Base-by-base conservation (phyloP, 2,329 filamentous ascomycete genomes). In the Colletotrichum tanaceti region DNA sequence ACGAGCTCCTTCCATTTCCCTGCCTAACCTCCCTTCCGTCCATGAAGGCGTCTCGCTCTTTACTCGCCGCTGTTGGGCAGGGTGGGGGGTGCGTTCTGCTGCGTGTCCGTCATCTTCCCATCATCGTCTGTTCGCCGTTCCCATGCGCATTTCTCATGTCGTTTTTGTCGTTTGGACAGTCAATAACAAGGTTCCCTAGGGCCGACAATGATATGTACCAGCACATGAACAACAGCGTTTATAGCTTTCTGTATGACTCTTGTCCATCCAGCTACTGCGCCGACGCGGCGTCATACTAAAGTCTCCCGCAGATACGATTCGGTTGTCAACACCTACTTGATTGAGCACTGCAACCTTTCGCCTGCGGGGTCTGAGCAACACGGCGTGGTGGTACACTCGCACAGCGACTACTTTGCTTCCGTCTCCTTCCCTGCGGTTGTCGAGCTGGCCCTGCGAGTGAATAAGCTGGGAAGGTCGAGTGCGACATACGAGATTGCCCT, bases 131-230 rank as follows among this genome's bases (percentile, higher is more conserved):
- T 39, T 46, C 16, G 32, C 44, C 32, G 18, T 24, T 55, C 43
- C 22, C 39, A 54, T 54, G 22, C n/a, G 20, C 57, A 57, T 44
- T 14, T 35, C 68, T 68, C 58, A 65, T 63, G 4, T 57, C 22
- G 24, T 24, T 47, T 50, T 58, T 43, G 38, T 32, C 55, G 58
- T 46, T 55, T 43, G 53, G 32, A 22, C 46, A 65, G 53, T 65
- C 57, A 52, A 54, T 70, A 61, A 71, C 66, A 53, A 63, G 50
- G 54, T 70, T 63, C 68, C 63, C 24, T 65, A 94, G 93, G 93
- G 90, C 89, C 78, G 94, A 97, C 80, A 97, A 97, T 77, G 94
- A 97, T 82, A 96, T 97, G 92, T 97, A 96, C 79, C 87, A 93
- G 70, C 95, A 98, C 77, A 89, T 97, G 85, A 97, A 97, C 82